Evolutionary conservation across 2,329 filamentous ascomycete genomes (phyloP).

Genomic region (Ophiostoma sp.): DNA sequence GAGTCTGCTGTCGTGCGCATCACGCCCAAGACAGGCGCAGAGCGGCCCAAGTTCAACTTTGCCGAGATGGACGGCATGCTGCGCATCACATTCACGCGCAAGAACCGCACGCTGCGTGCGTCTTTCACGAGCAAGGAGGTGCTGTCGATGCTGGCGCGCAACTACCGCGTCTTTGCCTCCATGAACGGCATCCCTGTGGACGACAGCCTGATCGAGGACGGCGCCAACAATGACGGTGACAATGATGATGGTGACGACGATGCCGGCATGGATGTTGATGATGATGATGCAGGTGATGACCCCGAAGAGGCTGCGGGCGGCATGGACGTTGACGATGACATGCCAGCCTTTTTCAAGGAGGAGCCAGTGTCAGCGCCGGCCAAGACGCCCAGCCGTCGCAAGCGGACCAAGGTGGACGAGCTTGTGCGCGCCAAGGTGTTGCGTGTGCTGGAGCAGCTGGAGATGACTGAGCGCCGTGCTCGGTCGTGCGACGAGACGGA

Average conservation of each 20-base stretch:
- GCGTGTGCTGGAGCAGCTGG: constrained; percentile 76
- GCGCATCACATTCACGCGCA: constrained; percentile 69
- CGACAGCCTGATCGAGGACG: constrained; percentile 49
- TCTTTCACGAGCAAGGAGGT: constrained; percentile 74
- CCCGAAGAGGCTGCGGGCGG: constrained; percentile 41
- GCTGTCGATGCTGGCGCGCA: constrained; percentile 74
- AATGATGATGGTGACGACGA: constrained; percentile 48
- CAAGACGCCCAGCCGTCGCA: constrained; percentile 64
- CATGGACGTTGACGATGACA: constrained; percentile 59
- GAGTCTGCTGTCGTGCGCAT: constrained; percentile 88
- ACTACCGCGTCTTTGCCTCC: constrained; percentile 86
- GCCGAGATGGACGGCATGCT: constrained; percentile 93
- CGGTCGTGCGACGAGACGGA: constrained; percentile 89
- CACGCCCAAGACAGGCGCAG: constrained; percentile 72
- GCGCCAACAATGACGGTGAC: constrained; percentile 33
- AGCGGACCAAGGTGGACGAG: constrained; percentile 72
- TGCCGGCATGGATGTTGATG: constrained; percentile 39
- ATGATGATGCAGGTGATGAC: constrained; percentile 42
- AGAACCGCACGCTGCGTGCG: constrained; percentile 84
- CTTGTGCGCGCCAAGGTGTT: constrained; percentile 82
- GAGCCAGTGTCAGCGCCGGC: constrained; percentile 36
- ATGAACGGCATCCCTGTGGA: constrained; percentile 77
- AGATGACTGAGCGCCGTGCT: constrained; percentile 73
- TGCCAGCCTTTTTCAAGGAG: constrained; percentile 81
- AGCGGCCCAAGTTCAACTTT: constrained; percentile 80